A percentile compares a stretch with the other conserved stretches of the same genome.
Conservation (phyloP, 2,329 filamentous ascomycete species). For the Fusarium aywerte region DNA sequence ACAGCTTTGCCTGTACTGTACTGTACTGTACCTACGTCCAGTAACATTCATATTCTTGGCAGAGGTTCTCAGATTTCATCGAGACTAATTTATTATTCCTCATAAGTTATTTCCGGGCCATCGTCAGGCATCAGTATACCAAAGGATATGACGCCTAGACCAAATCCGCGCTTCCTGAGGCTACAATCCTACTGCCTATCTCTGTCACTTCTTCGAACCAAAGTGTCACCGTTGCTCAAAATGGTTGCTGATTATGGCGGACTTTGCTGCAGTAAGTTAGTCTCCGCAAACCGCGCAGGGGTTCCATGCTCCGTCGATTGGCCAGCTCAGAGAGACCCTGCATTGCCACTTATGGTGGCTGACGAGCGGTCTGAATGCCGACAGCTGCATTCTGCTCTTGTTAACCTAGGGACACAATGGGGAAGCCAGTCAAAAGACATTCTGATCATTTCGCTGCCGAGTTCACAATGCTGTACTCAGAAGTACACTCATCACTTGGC, state of each 20-base stretch:
- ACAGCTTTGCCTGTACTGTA: too few species aligned
- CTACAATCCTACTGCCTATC: constrained; percentile 12
- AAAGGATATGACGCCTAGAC: neutral
- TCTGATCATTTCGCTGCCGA: neutral
- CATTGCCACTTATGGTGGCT: constrained; percentile 31
- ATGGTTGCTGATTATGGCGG: constrained; percentile 16
- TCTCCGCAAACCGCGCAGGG: constrained; percentile 2
- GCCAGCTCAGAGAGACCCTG: constrained; percentile 29
- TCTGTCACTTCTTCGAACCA: neutral
- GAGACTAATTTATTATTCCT: neutral
- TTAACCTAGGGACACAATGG: constrained; percentile 6
- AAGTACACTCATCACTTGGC: constrained; percentile 3
- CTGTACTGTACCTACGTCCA: neutral
- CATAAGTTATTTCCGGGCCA: neutral
- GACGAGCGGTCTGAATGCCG: constrained; percentile 34
- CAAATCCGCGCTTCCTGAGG: neutral
- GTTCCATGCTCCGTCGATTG: constrained; percentile 14
- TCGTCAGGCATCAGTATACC: neutral
- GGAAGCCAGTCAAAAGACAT: neutral
- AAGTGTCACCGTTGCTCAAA: neutral
- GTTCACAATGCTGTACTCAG: constrained; percentile 8
- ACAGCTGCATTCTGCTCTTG: constrained; percentile 25
- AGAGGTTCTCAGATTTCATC: neutral
- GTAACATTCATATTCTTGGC: neutral
- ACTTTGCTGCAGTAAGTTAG: neutral